Conservation (phyloP, 2,329 filamentous ascomycete species). For the Pestalotiopsis sp. region DNA sequence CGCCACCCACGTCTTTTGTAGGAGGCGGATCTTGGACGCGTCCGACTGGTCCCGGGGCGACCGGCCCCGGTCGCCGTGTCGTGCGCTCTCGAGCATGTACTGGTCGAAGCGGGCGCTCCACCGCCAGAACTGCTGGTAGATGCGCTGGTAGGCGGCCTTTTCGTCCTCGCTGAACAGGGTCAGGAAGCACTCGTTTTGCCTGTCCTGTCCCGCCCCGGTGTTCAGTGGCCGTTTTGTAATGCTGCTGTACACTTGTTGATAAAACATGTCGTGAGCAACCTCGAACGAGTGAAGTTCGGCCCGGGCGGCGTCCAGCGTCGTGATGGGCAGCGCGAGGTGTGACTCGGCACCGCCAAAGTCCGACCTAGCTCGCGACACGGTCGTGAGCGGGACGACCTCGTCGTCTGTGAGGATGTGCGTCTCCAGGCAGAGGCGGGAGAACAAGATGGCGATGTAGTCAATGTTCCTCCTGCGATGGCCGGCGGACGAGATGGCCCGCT, state of each 20-base stretch:
- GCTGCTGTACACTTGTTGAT: background rate
- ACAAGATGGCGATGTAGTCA: background rate
- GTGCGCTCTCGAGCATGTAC: background rate
- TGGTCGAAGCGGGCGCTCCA: conserved; percentile 1
- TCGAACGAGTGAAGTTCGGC: background rate
- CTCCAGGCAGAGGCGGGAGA: background rate
- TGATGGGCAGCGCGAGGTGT: background rate
- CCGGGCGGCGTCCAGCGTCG: background rate
- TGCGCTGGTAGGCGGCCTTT: background rate
- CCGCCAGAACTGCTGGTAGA: background rate
- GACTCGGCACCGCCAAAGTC: background rate
- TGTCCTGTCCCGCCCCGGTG: background rate
- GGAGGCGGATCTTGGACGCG: background rate
- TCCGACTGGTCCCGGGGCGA: background rate
- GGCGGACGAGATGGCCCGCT: background rate
- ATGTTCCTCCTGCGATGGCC: background rate
- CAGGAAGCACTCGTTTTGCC: background rate
- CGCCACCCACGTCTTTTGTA: background rate
- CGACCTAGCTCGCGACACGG: background rate
- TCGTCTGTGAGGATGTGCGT: background rate
- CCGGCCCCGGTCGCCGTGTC: no score
- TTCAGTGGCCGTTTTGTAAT: background rate
- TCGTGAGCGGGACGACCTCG: background rate
- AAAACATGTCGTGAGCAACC: conserved; percentile 5
- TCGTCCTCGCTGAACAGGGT: background rate